These are phyloP conservation scores for Cladorrhinum sp. DNA, from an alignment of 2,329 filamentous ascomycete species.

Conservation along the genomic window DNA sequence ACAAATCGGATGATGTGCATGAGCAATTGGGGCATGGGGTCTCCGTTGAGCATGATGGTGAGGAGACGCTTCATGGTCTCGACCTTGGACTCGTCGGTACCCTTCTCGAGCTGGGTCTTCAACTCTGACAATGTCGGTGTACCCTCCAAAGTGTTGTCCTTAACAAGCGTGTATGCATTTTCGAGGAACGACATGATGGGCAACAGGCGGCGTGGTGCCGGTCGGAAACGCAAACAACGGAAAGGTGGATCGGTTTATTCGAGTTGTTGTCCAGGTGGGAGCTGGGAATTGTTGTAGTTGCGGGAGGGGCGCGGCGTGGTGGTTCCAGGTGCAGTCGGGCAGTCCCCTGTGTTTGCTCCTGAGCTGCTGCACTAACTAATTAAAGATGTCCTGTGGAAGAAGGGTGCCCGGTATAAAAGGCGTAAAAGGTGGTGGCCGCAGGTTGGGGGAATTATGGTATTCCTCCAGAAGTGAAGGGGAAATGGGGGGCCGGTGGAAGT, in stretches of 20 bases:
- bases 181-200: slow-evolving; percentile 91
- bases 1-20: slow-evolving; percentile 99
- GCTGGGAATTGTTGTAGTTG: slow-evolving; percentile 5
- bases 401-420: neutral
- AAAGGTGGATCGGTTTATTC: slow-evolving; percentile 2
- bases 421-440: slow-evolving; percentile 3
- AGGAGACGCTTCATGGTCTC: slow-evolving; percentile 96
- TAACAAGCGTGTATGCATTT: slow-evolving; percentile 91
- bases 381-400: neutral
- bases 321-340: neutral
- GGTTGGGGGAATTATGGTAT: slow-evolving; percentile 10
- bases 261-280: slow-evolving; percentile 6
- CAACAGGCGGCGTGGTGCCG: slow-evolving; percentile 19
- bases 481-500: slow-evolving; percentile 21
- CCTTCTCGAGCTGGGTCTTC: slow-evolving; percentile 90
- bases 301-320: neutral
- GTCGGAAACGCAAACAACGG: slow-evolving; percentile 5
- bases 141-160: slow-evolving; percentile 90
- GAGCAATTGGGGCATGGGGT: slow-evolving; percentile 88
- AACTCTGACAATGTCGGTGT: slow-evolving; percentile 85
- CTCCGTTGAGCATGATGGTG: slow-evolving; percentile 96
- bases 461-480: slow-evolving; percentile 11
- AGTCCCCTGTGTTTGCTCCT: slow-evolving; percentile 1
- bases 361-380: slow-evolving; percentile 3
- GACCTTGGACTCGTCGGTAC: slow-evolving; percentile 86